Evolutionary conservation across 148 eudicot species (phyloP).

Genomic region (Bassia scoparia): DNA sequence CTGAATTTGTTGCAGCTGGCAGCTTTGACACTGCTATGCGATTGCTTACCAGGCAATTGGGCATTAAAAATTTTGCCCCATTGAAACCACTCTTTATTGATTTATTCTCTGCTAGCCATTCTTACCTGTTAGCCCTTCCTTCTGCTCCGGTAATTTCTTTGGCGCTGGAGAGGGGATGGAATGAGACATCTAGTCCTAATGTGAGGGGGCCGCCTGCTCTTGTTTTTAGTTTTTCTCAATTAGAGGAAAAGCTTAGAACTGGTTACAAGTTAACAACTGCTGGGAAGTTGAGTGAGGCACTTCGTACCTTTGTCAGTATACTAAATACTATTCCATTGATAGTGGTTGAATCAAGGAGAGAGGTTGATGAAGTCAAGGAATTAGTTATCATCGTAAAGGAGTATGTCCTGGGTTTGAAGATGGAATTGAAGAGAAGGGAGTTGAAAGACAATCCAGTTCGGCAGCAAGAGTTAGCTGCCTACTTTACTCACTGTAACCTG

Average conservation of each 20-base stretch:
- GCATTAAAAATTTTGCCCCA: constrained; percentile 41
- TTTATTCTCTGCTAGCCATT: constrained; percentile 42
- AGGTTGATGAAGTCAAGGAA: constrained; percentile 53
- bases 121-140: constrained; percentile 34
- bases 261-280: constrained; percentile 42
- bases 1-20: constrained; percentile 49
- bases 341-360: constrained; percentile 46
- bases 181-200: constrained; percentile 38
- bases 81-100: constrained; percentile 39
- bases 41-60: constrained; percentile 40
- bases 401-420: constrained; percentile 45
- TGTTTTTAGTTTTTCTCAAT: constrained; percentile 37
- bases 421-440: constrained; percentile 47
- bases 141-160: constrained; percentile 40
- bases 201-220: constrained; percentile 48
- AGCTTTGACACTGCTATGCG: constrained; percentile 49
- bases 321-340: constrained; percentile 41
- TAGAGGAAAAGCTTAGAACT: constrained; percentile 45
- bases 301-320: constrained; percentile 34
- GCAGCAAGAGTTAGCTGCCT: constrained; percentile 91
- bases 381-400: constrained; percentile 41
- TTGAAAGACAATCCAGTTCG: constrained; percentile 59
- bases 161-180: constrained; percentile 46
- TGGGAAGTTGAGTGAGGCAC: constrained; percentile 44
- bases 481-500: constrained; percentile 94